These are phyloP conservation scores for Teratosphaeria destructans DNA, from an alignment of 2,329 filamentous ascomycete species.

Conservation along the genomic window DNA sequence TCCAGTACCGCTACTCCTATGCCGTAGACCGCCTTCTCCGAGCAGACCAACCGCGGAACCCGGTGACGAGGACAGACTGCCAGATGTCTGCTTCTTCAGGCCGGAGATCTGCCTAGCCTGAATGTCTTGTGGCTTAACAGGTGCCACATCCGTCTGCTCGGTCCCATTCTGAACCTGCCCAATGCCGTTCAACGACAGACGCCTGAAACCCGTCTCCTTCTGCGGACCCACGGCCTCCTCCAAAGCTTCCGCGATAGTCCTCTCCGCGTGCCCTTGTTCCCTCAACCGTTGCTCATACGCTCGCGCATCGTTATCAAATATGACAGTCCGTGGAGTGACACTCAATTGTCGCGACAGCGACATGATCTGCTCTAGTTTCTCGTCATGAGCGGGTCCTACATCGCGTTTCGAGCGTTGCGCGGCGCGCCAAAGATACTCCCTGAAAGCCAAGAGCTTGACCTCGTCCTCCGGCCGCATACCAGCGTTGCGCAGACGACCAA, in stretches of 20 bases:
- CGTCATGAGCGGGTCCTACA: conserved; percentile 27
- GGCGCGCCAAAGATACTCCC: conserved; percentile 85
- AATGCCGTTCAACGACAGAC: conserved; percentile 5
- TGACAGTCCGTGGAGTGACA: conserved; percentile 76
- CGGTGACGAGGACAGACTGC: conserved; percentile 26
- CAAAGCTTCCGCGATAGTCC: conserved; percentile 78
- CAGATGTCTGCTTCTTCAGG: conserved; percentile 14
- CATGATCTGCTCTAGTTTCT: conserved; percentile 56
- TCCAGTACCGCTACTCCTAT: conserved; percentile 48
- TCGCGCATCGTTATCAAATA: conserved; percentile 70
- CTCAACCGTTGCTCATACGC: conserved; percentile 31
- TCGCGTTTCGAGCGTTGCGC: conserved; percentile 59
- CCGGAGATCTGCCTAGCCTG: conserved; percentile 4
- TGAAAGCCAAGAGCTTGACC: conserved; percentile 71
- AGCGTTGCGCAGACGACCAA: conserved; percentile 72
- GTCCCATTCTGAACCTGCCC: not conserved
- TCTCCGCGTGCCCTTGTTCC: conserved; percentile 25
- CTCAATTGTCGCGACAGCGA: conserved; percentile 58
- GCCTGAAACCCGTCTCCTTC: conserved; percentile 1
- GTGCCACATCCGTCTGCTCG: not conserved
- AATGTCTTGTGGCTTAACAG: not conserved
- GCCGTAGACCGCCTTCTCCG: conserved; percentile 28
- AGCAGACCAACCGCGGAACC: conserved; percentile 22
- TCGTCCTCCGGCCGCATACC: conserved; percentile 79
- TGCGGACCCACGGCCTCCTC: conserved; percentile 53